Evolutionary conservation across 2,329 filamentous ascomycete species (phyloP), one percentile per base, ranked within the genome.

Genomic region (Helminthosporium solani): DNA sequence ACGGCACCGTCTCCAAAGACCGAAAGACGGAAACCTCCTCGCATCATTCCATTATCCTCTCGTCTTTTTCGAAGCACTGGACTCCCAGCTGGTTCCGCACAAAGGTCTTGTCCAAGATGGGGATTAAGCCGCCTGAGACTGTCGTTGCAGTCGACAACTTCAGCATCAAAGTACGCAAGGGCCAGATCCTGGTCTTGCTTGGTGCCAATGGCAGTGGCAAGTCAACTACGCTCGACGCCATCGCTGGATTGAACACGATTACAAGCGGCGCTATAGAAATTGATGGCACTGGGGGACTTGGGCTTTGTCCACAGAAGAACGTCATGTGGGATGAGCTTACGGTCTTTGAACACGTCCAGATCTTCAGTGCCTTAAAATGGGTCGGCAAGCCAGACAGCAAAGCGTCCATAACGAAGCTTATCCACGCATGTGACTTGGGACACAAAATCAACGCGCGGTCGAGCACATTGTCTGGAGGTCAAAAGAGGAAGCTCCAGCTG

Each of bases 141-240:
- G 89, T 96, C 0, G 70, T 85, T n/a, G 91, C 91, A 3, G 90
- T 96, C 33, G 78, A 90, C 48, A 76, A 84, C 33, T 73, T 96
- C 30, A 86, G 79, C 41, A 75, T 96, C 38, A 78, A 80, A 15
- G 88, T 88, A 2, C 78, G 81, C 3, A 82, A 84, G 52, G 91
- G 91, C 1, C 86, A 95, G 58, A 95, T 96, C 42, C 80, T 95
- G 63, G 88, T 91, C 1, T 75, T 96, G 0, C 78, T 96, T 0
- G 91, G 91, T 30, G 89, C 90, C 5, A 96, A 96, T 64, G 91
- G 91, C 15, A 90, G 85, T 57, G 91, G 91, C 28, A 96, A 96
- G 68, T 90, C 85, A 43, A 96, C 91, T 0, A 95, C 90, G 0
- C 78, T 96, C 3, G 89, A 96, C 62, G 86, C 87, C 5, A 91